Conservation (phyloP, 352 stramenopile species). For the Pythium rishiriense region DNA sequence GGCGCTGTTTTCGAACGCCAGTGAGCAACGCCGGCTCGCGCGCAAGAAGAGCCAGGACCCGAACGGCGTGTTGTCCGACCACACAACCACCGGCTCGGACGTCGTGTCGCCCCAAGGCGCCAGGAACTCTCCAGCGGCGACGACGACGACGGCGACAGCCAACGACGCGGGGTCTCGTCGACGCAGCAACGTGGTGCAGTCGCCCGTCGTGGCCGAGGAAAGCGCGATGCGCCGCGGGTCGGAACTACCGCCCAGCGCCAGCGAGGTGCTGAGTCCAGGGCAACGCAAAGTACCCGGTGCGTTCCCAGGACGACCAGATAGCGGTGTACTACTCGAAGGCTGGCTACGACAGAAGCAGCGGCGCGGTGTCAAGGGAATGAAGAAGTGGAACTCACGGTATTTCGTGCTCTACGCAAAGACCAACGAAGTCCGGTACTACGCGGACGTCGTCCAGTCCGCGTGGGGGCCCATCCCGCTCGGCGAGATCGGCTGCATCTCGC, state of each 20-base stretch:
- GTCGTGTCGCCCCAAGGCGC: slow-evolving; percentile 18
- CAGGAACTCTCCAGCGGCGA: slow-evolving; percentile 2
- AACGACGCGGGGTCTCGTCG: slow-evolving; percentile 6
- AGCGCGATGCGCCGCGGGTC: slow-evolving; percentile 25
- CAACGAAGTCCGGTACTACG: slow-evolving; percentile 81
- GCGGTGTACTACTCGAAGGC: slow-evolving; percentile 73
- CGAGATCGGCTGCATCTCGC: slow-evolving; percentile 78
- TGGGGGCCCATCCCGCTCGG: slow-evolving; percentile 75
- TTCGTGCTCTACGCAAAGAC: slow-evolving; percentile 77
- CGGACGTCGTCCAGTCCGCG: slow-evolving; percentile 73
- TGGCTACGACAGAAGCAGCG: slow-evolving; percentile 84
- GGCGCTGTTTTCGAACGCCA: not conserved
- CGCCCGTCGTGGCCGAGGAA: slow-evolving; percentile 2
- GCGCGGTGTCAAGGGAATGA: slow-evolving; percentile 74
- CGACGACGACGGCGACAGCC: not conserved
- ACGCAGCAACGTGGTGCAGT: slow-evolving; percentile 24
- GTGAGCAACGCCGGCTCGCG: slow-evolving; percentile 7
- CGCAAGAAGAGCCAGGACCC: slow-evolving; percentile 18
- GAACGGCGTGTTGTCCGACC: slow-evolving; percentile 16
- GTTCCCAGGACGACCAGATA: slow-evolving; percentile 51
- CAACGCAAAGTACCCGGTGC: slow-evolving; percentile 56
- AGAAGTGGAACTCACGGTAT: slow-evolving; percentile 85
- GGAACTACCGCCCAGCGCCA: slow-evolving; percentile 18
- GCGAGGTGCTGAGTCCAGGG: slow-evolving; percentile 40
- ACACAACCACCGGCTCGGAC: slow-evolving; percentile 13